Conservation (phyloP, 202 grass and related monocot genomes). For the Carex sylvatica region DNA sequence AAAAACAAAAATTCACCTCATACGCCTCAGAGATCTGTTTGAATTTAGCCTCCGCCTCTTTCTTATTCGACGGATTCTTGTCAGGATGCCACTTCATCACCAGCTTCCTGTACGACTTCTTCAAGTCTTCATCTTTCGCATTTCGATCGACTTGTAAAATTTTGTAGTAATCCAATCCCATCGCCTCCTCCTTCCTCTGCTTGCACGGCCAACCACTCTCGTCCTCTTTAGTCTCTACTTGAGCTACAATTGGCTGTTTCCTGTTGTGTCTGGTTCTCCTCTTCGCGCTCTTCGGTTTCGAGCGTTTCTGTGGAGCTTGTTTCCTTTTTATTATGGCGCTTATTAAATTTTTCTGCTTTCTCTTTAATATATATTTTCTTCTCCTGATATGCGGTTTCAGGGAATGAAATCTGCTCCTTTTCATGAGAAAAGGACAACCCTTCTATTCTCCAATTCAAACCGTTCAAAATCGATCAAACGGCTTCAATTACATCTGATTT, state of each 20-base stretch:
- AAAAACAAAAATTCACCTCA: slow-evolving; percentile 40
- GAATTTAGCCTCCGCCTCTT: slow-evolving; percentile 92
- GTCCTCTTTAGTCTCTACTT: slow-evolving; percentile 53
- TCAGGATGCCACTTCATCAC: slow-evolving; percentile 89
- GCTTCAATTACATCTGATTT: too few species aligned
- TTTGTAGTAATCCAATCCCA: slow-evolving; percentile 89
- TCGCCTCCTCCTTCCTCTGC: slow-evolving; percentile 41
- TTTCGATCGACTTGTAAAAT: slow-evolving; percentile 63
- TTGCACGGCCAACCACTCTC: slow-evolving; percentile 29
- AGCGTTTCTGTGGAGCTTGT: slow-evolving; percentile 6
- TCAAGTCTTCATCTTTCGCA: slow-evolving; percentile 79
- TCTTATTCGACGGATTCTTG: slow-evolving; percentile 81
- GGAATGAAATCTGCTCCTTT: too few species aligned
- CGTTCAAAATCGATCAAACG: too few species aligned
- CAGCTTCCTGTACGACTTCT: slow-evolving; percentile 84
- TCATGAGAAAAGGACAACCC: too few species aligned
- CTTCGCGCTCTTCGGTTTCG: not conserved
- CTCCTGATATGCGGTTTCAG: not conserved
- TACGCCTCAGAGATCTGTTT: slow-evolving; percentile 94
- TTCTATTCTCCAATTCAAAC: too few species aligned
- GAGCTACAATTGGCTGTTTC: not conserved
- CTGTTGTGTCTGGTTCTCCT: slow-evolving; percentile 7
- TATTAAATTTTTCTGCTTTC: not conserved
- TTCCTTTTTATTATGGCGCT: not conserved
- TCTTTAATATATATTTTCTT: not conserved